Evolutionary conservation across 2,329 filamentous ascomycete genomes (phyloP).

Genomic region (Colletotrichum sp.): DNA sequence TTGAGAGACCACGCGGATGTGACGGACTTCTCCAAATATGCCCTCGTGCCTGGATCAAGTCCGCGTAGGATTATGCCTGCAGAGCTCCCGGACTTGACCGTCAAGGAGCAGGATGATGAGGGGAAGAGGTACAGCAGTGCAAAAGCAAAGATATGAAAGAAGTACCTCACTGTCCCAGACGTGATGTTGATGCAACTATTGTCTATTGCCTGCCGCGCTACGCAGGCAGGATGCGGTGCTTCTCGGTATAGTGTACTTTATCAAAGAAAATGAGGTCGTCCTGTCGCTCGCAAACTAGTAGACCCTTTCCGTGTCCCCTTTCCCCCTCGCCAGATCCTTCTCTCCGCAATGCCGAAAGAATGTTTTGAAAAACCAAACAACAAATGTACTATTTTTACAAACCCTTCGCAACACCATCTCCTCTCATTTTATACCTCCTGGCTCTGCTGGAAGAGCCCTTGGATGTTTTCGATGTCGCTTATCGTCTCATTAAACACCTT

Average conservation of each 20-base stretch:
- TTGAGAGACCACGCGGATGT: constrained; percentile 68
- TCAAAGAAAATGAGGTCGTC: constrained; percentile 9
- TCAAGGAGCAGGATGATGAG: constrained; percentile 82
- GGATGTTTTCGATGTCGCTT: constrained; percentile 66
- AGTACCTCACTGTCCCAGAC: neutral
- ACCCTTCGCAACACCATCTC: neutral
- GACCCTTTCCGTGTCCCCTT: neutral
- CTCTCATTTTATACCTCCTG: constrained; percentile 34
- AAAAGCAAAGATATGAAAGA: constrained; percentile 41
- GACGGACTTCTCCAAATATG: constrained; percentile 75
- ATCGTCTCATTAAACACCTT: constrained; percentile 79
- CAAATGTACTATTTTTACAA: constrained; percentile 8
- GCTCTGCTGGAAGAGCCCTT: constrained; percentile 49
- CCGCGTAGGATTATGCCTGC: constrained; percentile 82
- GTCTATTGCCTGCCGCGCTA: constrained; percentile 14
- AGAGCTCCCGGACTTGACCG: constrained; percentile 70
- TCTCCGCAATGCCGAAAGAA: neutral
- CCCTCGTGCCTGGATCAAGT: constrained; percentile 64
- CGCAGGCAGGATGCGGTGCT: constrained; percentile 3
- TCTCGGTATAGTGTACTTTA: constrained; percentile 11
- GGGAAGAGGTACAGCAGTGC: constrained; percentile 73
- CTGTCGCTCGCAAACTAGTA: constrained; percentile 6
- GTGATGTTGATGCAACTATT: neutral
- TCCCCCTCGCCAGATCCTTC: neutral
- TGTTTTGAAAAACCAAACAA: neutral